A percentile compares a stretch with the other conserved stretches of the same genome.
Evolutionary conservation across 805 yeast species (phyloP).

Genomic region (Candida nitratophila): DNA sequence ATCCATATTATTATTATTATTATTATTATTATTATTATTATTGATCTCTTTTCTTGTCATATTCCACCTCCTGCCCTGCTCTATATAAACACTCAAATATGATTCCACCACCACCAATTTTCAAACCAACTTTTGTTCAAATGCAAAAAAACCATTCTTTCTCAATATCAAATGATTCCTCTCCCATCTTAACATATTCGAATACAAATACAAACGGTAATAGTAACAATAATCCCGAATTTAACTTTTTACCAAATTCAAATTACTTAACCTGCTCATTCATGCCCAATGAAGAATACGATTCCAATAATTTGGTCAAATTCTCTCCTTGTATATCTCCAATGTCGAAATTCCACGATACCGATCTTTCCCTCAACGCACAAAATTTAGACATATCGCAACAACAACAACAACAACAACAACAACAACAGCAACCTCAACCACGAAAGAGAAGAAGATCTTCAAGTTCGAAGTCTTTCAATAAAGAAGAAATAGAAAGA

Average conservation of each 20-base stretch:
- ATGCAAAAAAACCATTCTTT: conserved; percentile 23
- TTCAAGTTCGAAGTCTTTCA: conserved; percentile 18
- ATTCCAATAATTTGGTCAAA: conserved; percentile 12
- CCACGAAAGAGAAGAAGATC: conserved; percentile 15
- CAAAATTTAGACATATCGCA: background rate
- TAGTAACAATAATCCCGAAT: background rate
- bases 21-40: no score
- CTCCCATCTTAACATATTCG: conserved; percentile 1
- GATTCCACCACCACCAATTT: conserved; percentile 40
- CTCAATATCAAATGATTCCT: background rate
- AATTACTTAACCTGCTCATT: conserved; percentile 24
- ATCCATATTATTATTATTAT: no score
- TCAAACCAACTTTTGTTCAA: conserved; percentile 39
- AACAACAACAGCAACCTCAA: background rate
- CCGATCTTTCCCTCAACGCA: background rate
- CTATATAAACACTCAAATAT: no score
- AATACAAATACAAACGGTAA: background rate
- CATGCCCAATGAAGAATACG: conserved; percentile 21
- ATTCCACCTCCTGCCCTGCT: no score
- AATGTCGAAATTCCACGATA: conserved; percentile 17
- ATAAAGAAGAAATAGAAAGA: conserved; percentile 28
- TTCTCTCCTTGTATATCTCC: conserved; percentile 28
- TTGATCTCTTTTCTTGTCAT: no score
- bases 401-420: background rate
- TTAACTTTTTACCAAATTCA: conserved; percentile 8